Percentiles rank a stretch among this genome's conserved stretches.
phyloP scores from a whole-genome alignment of 2,329 filamentous ascomycete species.

The Lojkania enalia region DNA sequence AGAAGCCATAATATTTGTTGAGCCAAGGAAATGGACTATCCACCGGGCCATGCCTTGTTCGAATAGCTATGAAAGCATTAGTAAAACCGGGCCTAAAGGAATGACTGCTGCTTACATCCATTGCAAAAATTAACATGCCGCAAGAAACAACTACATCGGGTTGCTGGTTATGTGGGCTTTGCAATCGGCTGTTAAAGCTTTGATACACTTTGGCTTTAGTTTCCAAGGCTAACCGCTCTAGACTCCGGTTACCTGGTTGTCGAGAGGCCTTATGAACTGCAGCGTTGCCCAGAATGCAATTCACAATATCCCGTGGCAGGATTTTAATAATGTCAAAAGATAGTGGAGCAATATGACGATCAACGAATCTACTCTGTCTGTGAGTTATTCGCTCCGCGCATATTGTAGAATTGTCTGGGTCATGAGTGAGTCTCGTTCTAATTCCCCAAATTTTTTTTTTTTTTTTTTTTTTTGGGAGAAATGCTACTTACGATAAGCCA shows the following conservation, averaged over 20 bases:
- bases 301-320: conserved; percentile 22
- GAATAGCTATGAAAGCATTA: conserved; percentile 14
- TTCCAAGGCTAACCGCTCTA: conserved; percentile 24
- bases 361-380: conserved; percentile 11
- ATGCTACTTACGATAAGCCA: conserved; percentile 24
- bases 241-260: conserved; percentile 15
- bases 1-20: conserved; percentile 20
- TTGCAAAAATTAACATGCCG: conserved; percentile 23
- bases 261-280: conserved; percentile 27
- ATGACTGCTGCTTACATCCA: conserved; percentile 22
- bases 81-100: not conserved
- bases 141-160: conserved; percentile 22
- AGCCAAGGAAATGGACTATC: conserved; percentile 23
- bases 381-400: conserved; percentile 12
- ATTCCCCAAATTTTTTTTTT: no score
- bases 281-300: conserved; percentile 25
- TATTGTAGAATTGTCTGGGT: conserved; percentile 21
- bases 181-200: conserved; percentile 18
- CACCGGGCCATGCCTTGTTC: conserved; percentile 25
- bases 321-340: conserved; percentile 13
- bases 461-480: conserved; percentile 6
- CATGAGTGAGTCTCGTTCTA: no score
- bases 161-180: conserved; percentile 17
- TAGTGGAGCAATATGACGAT: conserved; percentile 16
- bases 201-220: conserved; percentile 25